Base-by-base conservation (phyloP, 2,329 filamentous ascomycete genomes). In the Trichoderma koningii region DNA sequence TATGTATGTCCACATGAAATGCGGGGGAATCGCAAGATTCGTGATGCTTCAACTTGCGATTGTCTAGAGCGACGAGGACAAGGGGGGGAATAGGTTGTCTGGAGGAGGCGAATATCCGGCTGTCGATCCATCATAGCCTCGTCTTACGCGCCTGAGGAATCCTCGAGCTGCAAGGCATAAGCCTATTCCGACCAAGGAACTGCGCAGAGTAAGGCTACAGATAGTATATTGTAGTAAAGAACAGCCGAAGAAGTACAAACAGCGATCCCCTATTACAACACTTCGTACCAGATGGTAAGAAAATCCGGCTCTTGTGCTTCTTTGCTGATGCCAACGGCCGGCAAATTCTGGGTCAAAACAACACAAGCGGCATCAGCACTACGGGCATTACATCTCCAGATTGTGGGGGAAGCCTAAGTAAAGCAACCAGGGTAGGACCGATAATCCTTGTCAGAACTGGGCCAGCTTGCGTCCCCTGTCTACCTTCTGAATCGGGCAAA, bases 401-500 rank as follows among this genome's bases (percentile, higher is more conserved):
- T 53, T 64, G 53, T 64, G 55, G 62, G 62, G 62, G 47, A 61
- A 55, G 14, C 19, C 45, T 64, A 47, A 47, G 62, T 47, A 38
- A 52, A 55, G 14, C 21, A 30, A 34, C 60, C 55, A 59, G 45
- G 53, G 23, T 64, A 65, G 56, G 64, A 53, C 64, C 64, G 50
- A 61, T 53, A 55, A 65, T 55, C 56, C 64, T 48, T 65, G 63
- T 30, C 10, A 14, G 34, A 38, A 14, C 34, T 38, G 10, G 34
- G 9, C 34, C 34, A 38, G 34, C 34, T 38, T 19, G 28, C 17
- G 50, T 55, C 23, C 30, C 56, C 61, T 38, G 34, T 38, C 12
- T 38, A 38, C 52, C 52, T 64, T 53, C 53, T 55, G 42, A 55
- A 62, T 47, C 41, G 7, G 59, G 64, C 64, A 66, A 64, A 38